phyloP scores from a whole-genome alignment of 768 basidiomycete species.

The Boletus sp. region DNA sequence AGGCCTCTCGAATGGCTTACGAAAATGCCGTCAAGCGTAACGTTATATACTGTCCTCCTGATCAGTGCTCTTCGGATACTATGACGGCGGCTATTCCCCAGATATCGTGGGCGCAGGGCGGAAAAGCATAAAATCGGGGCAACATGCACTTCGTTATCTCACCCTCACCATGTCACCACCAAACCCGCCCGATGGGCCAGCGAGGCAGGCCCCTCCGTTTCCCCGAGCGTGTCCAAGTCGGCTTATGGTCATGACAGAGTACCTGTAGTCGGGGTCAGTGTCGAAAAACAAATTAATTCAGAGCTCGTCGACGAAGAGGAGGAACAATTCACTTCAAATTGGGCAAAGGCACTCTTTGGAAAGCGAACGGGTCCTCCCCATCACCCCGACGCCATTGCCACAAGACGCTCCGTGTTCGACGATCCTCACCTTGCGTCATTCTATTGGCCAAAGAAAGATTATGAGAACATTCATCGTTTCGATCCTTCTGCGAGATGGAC shows the following conservation, averaged over 20 bases:
- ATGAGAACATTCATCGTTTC: too few species aligned
- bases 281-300: background rate
- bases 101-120: background rate
- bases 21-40: too few species aligned
- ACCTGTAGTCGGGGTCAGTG: background rate
- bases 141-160: background rate
- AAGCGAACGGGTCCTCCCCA: background rate
- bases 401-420: constrained; percentile 39
- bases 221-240: background rate
- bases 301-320: constrained; percentile 13
- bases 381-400: constrained; percentile 41
- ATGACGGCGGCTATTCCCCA: too few species aligned
- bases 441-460: too few species aligned
- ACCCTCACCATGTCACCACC: background rate
- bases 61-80: too few species aligned
- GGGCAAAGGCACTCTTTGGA: too few species aligned
- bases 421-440: too few species aligned
- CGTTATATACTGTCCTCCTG: too few species aligned
- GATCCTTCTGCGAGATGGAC: too few species aligned
- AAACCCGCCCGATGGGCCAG: background rate
- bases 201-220: background rate
- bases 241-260: background rate
- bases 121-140: too few species aligned
- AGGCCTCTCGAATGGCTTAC: too few species aligned
- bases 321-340: background rate